Conservation (phyloP, 2,329 filamentous ascomycete species). For the Aspergillus phoenicis region DNA sequence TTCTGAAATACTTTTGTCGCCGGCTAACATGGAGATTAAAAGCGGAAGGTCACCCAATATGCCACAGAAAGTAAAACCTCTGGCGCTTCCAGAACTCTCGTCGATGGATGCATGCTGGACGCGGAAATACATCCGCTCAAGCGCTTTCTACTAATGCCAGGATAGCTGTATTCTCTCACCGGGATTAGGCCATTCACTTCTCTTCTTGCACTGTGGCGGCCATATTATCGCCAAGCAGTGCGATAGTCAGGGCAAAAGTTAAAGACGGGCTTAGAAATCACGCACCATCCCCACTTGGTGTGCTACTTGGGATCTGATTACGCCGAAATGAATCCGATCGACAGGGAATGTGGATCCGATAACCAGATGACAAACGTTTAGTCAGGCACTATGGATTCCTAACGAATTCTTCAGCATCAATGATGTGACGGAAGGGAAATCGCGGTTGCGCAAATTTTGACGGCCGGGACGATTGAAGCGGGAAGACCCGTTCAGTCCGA, state of each 20-base stretch:
- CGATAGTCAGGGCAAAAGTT: neutral
- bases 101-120: neutral
- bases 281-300: neutral
- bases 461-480: neutral
- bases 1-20: too few relatives aligned
- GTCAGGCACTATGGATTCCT: neutral
- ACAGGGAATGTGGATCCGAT: neutral
- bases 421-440: neutral
- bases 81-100: too few relatives aligned
- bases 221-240: neutral
- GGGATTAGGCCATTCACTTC: neutral
- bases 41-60: too few relatives aligned
- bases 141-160: too few relatives aligned
- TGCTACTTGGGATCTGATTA: neutral
- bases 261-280: neutral
- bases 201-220: neutral
- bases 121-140: neutral
- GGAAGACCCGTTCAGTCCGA: neutral
- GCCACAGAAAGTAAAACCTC: too few relatives aligned
- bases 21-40: too few relatives aligned
- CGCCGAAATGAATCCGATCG: neutral
- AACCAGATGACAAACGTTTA: constrained; percentile 2
- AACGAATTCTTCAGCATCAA: neutral
- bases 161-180: neutral
- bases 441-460: neutral